Evolutionary conservation across 2,329 filamentous ascomycete species (phyloP).

Genomic region (Fusarium sp.): DNA sequence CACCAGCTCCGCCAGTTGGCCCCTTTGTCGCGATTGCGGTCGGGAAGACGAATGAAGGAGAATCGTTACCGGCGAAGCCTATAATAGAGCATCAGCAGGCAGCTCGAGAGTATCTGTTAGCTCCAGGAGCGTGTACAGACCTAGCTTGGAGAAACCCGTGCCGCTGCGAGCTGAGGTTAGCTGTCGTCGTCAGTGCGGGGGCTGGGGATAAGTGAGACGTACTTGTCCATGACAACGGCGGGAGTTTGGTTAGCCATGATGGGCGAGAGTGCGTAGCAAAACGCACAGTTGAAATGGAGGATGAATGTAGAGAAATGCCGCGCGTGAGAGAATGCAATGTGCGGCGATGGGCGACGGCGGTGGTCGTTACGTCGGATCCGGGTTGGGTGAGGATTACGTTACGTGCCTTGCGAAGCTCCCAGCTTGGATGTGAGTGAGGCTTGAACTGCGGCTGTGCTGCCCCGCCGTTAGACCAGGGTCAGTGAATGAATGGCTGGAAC

Average conservation of each 20-base stretch:
- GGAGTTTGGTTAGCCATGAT: constrained; percentile 97
- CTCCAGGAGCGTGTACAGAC: constrained; percentile 65
- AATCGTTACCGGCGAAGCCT: constrained; percentile 99
- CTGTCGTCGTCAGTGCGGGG: constrained; percentile 48
- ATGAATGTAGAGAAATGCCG: constrained; percentile 29
- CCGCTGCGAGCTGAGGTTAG: constrained; percentile 73
- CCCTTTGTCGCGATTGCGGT: constrained; percentile 98
- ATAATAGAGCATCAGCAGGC: constrained; percentile 47
- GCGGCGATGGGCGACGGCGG: constrained; percentile 38
- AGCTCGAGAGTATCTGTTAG: constrained; percentile 13
- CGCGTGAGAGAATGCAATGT: constrained; percentile 39
- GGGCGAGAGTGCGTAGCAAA: constrained; percentile 43
- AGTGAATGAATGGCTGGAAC: constrained; percentile 25
- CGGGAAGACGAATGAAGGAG: constrained; percentile 98
- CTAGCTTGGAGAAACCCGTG: constrained; percentile 99
- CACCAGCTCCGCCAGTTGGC: constrained; percentile 75
- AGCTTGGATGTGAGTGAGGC: constrained; percentile 45
- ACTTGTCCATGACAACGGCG: constrained; percentile 99
- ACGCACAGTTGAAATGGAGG: constrained; percentile 36
- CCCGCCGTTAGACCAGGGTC: constrained; percentile 39
- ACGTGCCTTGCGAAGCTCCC: constrained; percentile 49
- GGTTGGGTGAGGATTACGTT: constrained; percentile 48
- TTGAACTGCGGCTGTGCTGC: constrained; percentile 47
- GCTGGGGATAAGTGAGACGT: constrained; percentile 64
- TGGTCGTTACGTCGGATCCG: constrained; percentile 44